These are phyloP conservation scores for Pseudocercospora fuligena DNA, from an alignment of 2,329 filamentous ascomycete genomes.

Conservation along the genomic window DNA sequence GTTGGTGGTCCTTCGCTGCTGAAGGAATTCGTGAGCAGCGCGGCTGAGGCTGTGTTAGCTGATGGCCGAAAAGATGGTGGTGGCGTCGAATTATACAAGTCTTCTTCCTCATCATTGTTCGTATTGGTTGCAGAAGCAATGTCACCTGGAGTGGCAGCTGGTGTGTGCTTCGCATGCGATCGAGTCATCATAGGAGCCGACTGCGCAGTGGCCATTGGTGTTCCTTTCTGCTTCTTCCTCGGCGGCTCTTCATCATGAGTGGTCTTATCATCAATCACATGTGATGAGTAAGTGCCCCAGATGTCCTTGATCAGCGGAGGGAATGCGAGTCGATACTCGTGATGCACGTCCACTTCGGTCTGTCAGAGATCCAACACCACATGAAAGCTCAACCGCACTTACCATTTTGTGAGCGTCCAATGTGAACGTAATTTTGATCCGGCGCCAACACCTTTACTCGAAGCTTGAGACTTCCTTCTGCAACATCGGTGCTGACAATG, in stretches of 20 bases:
- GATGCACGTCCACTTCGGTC: neutral
- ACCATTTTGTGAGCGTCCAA: neutral
- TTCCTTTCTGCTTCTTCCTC: neutral
- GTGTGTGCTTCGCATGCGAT: neutral
- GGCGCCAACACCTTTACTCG: neutral
- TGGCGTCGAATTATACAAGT: neutral
- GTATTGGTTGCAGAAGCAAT: neutral
- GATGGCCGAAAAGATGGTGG: neutral
- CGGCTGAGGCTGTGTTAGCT: neutral
- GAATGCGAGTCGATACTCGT: constrained; percentile 4
- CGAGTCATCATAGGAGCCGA: neutral
- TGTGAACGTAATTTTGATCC: neutral
- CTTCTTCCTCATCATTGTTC: neutral
- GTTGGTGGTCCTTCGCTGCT: neutral
- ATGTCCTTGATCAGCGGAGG: neutral
- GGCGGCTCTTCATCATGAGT: neutral
- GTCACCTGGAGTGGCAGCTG: neutral
- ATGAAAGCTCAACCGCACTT: neutral
- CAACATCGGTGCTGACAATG: neutral
- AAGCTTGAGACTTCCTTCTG: neutral
- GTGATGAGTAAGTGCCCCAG: neutral
- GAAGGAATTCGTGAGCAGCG: neutral
- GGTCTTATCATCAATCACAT: neutral
- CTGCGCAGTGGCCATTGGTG: neutral
- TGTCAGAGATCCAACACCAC: neutral